Conservation (phyloP, 257 asterid genomes). For the Pogostemon cablin region DNA sequence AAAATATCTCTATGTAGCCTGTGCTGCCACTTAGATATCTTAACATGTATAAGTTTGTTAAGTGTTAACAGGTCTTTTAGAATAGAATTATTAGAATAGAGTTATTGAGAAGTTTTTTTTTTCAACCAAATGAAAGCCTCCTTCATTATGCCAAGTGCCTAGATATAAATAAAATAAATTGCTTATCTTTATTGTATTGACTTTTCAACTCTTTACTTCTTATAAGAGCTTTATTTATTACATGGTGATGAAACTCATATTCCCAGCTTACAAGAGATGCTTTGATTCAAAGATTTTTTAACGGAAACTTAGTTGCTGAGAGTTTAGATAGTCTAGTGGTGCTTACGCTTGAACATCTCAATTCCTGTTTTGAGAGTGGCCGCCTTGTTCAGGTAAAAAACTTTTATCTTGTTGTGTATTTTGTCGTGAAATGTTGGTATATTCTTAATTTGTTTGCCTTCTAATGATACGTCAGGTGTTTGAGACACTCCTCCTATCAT, state of each 20-base stretch:
- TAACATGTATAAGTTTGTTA: no score
- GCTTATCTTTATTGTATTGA: slow-evolving; percentile 6
- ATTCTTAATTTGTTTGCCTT: slow-evolving; percentile 27
- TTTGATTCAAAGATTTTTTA: slow-evolving; percentile 52
- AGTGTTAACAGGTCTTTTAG: neutral
- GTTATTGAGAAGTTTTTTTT: neutral
- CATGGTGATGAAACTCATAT: slow-evolving; percentile 22
- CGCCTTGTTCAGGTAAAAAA: slow-evolving; percentile 62
- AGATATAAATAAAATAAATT: neutral
- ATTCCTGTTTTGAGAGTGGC: slow-evolving; percentile 58
- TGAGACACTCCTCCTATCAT: slow-evolving; percentile 78
- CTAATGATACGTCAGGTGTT: slow-evolving; percentile 61
- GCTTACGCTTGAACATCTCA: slow-evolving; percentile 75
- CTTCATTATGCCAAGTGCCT: slow-evolving; percentile 1
- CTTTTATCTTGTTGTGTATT: slow-evolving; percentile 1
- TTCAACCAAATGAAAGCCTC: neutral
- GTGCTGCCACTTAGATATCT: neutral
- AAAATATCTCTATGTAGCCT: neutral
- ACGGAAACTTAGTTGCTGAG: slow-evolving; percentile 60
- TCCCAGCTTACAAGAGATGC: slow-evolving; percentile 67
- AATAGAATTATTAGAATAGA: neutral
- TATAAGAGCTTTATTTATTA: neutral
- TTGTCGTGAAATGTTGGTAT: slow-evolving; percentile 9
- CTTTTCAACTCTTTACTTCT: slow-evolving; percentile 1
- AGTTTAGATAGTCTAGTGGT: slow-evolving; percentile 84